Percentiles rank a stretch among this genome's conserved stretches.
Evolutionary conservation across 371 early-diverging fungal genomes (phyloP).

Genomic region (Zopfochytrium polystomum): DNA sequence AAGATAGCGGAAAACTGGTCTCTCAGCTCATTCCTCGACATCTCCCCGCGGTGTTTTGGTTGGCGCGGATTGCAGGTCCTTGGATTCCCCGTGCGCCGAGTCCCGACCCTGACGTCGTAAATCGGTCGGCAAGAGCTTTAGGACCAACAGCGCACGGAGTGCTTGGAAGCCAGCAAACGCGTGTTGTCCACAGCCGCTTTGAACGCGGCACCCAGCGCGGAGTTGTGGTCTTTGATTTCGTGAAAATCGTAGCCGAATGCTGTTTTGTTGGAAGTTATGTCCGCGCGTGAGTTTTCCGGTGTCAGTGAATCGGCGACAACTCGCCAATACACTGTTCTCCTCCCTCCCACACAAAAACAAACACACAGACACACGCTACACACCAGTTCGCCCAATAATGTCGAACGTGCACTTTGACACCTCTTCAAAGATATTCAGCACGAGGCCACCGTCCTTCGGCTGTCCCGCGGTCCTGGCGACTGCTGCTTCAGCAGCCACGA

Average conservation of each 20-base stretch:
- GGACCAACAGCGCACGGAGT: conserved; percentile 1
- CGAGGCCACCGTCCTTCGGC: conserved; percentile 11
- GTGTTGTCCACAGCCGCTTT: too few species aligned
- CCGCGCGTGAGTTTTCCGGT: too few species aligned
- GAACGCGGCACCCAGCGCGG: conserved; percentile 5
- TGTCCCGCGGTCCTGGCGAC: too few species aligned
- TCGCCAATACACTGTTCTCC: too few species aligned
- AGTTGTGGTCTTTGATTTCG: background rate
- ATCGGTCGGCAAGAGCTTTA: background rate
- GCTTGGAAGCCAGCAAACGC: conserved; percentile 1
- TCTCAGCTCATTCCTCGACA: conserved; percentile 19
- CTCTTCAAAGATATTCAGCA: conserved; percentile 39
- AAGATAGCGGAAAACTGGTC: conserved; percentile 15
- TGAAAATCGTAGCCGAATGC: conserved; percentile 26
- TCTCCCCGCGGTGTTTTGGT: background rate
- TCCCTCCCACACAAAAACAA: too few species aligned
- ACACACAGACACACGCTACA: too few species aligned
- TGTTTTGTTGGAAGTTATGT: too few species aligned
- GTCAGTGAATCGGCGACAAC: too few species aligned
- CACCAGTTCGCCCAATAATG: conserved; percentile 22
- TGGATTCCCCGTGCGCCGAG: background rate
- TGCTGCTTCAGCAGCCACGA: conserved; percentile 1
- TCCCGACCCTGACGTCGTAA: background rate
- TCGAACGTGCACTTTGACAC: conserved; percentile 32
- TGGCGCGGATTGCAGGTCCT: conserved; percentile 10